Evolutionary conservation across 768 basidiomycete genomes (phyloP), one percentile per base, ranked within the genome.

Genomic region (Suillus paluster): DNA sequence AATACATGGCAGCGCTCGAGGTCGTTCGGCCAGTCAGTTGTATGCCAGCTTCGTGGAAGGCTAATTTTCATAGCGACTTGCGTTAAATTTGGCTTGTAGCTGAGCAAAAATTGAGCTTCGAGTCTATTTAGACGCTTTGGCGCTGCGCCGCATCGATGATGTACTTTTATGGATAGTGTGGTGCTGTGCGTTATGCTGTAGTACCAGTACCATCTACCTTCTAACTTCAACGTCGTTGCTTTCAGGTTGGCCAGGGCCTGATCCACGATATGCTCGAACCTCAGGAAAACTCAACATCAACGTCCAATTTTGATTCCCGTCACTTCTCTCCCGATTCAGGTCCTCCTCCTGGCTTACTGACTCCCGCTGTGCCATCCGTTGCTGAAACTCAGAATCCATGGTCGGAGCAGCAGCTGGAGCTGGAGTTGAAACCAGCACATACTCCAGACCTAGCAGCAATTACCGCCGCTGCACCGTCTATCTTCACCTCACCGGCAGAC

Each of bases 361-460:
- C 54, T 39, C 38, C 36, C 6, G 38, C 38, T 15, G 39, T 55
- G 23, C 38, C 54, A 55, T 55, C 54, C 17, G 17, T 39, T 4
- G 25, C 17, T 55, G 54, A 34, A 23, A 50, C 36, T 56, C 55
- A 57, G 17, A 70, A 70, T 61, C 69, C 69, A 15, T 70, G 69
- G 69, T 62, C 66, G 38, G 67, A 68, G 17, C 54, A 64, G n/a
- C 55, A 53, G 27, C 34, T 50, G n/a, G 59, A 59, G 49, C 63
- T 62, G 8, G 36, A 64, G 7, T 42, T 63, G 15, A 64, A 55
- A 48, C 65, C 52, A 1, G 55, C 52, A 1, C 66, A 73, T 38
- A 76, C 79, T 2, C 80, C 82, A 46, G 85, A 86, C 70, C 75
- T 80, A 25, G 70, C 80, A 9, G 57, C 77, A 14, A 73, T 82